Evolutionary conservation across 1,139 yeast genomes (phyloP).

Genomic region (Pichia sp.): DNA sequence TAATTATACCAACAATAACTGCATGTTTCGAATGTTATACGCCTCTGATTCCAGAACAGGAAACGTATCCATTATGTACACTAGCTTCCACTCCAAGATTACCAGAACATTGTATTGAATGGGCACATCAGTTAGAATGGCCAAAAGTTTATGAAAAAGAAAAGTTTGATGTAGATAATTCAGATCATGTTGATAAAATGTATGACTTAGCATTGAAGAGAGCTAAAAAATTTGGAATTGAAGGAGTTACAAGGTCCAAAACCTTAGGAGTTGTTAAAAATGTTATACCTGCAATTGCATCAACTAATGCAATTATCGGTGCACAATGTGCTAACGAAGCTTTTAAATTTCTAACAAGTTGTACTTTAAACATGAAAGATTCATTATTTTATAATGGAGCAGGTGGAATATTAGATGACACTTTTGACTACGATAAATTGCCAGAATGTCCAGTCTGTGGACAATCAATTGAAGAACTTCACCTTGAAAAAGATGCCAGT

Average conservation of each 20-base stretch:
- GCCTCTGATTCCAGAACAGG: slow-evolving; percentile 63
- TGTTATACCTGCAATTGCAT: slow-evolving; percentile 90
- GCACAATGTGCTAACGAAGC: slow-evolving; percentile 89
- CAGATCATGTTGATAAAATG: slow-evolving; percentile 64
- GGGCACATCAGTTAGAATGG: slow-evolving; percentile 82
- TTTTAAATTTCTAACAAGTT: slow-evolving; percentile 65
- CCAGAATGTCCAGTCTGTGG: slow-evolving; percentile 26
- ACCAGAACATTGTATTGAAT: slow-evolving; percentile 93
- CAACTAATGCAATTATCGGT: slow-evolving; percentile 89
- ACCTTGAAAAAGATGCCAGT: slow-evolving; percentile 3
- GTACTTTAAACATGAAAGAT: slow-evolving; percentile 65
- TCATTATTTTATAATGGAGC: slow-evolving; percentile 65
- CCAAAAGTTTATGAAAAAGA: slow-evolving; percentile 41
- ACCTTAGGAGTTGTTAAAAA: slow-evolving; percentile 88
- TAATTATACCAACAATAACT: slow-evolving; percentile 75
- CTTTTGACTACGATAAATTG: slow-evolving; percentile 21
- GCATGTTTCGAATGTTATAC: slow-evolving; percentile 93
- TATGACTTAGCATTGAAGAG: slow-evolving; percentile 49
- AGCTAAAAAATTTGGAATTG: slow-evolving; percentile 60
- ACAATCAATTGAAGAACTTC: slow-evolving; percentile 14
- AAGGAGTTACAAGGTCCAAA: slow-evolving; percentile 63
- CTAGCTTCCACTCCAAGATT: slow-evolving; percentile 89
- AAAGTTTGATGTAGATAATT: slow-evolving; percentile 62
- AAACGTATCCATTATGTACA: slow-evolving; percentile 86
- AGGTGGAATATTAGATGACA: slow-evolving; percentile 24